Evolutionary conservation across 192 early-diverging fungal genomes (phyloP), one percentile per base, ranked within the genome.

Genomic region (Backusella tarrabulga): DNA sequence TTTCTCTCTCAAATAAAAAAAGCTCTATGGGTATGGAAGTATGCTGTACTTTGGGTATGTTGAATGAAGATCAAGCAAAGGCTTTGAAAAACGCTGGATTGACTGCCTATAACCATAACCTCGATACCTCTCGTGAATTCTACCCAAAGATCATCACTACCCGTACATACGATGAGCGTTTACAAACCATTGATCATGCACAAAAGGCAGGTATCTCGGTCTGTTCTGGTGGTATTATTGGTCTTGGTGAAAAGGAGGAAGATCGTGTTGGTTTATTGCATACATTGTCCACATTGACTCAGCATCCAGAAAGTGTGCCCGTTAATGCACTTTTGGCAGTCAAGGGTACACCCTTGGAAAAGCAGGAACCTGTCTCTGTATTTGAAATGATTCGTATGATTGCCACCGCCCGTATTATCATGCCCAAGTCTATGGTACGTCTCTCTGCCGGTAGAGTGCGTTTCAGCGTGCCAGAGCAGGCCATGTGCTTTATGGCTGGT

Each of bases 331-430:
- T 95, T 4, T 83, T 95, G 34, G 91, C 93, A n/a, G 92, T 95
- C 32, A 82, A 90, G 56, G 94, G 94, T n/a, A 95, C 94, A 6
- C 94, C 94, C 14, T 74, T 95, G 56, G 91, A 87, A 74, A 88
- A 92, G 75, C 86, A 93, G 71, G 87, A 92, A 83, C 92, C 92
- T 14, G 93, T 94, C n/a, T 87, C 90, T n/a, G 86, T 93, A 34
- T 92, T 89, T 86, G 93, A 94, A 79, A 92, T 95, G 91, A 76
- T 95, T 44, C 91, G 94, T 71, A 95, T 93, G 92, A 94, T 95
- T 75, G 88, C 92, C 5, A 95, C 94, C 0, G 92, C 92, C 15
- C 88, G 94, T 75, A 95, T 95, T 77, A 80, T 93, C 29, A 92
- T 95, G 91, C 94, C 94, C 56, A 83, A 84, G 71, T 87, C 92